Conservation (phyloP, 495 filamentous ascomycete genomes). For the Lasiosphaeria miniovina region DNA sequence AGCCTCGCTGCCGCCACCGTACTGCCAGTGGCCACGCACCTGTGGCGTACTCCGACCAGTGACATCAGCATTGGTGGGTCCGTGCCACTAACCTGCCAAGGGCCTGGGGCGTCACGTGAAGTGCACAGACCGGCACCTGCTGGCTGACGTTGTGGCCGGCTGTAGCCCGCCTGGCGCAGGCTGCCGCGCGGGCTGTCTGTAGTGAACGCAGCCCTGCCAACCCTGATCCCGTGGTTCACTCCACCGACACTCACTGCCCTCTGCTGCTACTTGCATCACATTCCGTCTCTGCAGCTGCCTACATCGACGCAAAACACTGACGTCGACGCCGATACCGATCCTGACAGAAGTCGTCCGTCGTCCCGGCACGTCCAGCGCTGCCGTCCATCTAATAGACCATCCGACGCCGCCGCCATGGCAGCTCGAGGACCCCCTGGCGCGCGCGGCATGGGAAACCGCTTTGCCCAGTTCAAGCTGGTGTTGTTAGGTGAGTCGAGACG, state of each 20-base stretch:
- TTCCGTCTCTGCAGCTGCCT: neutral
- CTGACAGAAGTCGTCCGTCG: neutral
- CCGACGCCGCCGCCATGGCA: conserved; percentile 58
- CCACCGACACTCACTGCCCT: conserved; percentile 4
- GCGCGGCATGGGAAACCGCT: conserved; percentile 67
- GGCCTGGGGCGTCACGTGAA: too few species aligned
- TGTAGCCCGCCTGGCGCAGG: neutral
- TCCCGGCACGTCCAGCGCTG: conserved; percentile 1
- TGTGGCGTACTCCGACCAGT: too few species aligned
- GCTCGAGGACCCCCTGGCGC: conserved; percentile 72
- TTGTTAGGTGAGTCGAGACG: conserved; percentile 63
- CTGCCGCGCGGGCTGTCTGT: neutral
- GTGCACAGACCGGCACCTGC: neutral
- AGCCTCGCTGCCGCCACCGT: too few species aligned
- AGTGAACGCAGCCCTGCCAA: neutral
- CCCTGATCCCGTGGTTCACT: conserved; percentile 23
- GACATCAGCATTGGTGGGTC: too few species aligned
- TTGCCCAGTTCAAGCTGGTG: conserved; percentile 99
- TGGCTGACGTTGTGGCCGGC: too few species aligned
- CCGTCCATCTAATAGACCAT: conserved; percentile 8
- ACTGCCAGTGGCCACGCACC: too few species aligned
- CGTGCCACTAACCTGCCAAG: too few species aligned
- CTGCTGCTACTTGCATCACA: neutral
- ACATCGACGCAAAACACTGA: neutral
- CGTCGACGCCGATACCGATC: neutral